Evolutionary conservation across 148 eudicot genomes (phyloP).

Genomic region (Pouteria glomerata): DNA sequence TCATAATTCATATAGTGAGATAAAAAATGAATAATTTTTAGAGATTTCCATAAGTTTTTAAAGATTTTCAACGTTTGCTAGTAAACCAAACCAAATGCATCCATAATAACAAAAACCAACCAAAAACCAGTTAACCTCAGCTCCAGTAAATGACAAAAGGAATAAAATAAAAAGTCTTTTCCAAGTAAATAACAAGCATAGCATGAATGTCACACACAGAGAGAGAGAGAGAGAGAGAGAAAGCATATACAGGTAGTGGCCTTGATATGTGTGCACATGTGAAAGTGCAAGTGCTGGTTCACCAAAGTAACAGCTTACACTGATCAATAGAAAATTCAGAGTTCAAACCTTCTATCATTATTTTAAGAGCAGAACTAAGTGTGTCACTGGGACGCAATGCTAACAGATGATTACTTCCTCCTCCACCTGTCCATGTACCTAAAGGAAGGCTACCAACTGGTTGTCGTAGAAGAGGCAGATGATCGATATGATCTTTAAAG

Average conservation of each 20-base stretch:
- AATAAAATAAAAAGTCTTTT: neutral
- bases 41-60: too few species aligned
- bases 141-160: neutral
- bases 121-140: neutral
- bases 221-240: neutral
- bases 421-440: constrained; percentile 35
- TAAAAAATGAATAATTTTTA: too few species aligned
- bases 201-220: neutral
- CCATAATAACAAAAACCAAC: neutral
- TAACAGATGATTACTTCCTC: constrained; percentile 22
- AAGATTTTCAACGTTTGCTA: too few species aligned
- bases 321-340: neutral
- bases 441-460: constrained; percentile 32
- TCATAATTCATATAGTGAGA: too few species aligned
- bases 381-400: constrained; percentile 27
- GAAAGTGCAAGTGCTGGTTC: neutral
- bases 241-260: neutral
- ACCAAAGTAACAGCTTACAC: neutral
- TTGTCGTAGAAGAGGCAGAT: constrained; percentile 34
- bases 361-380: constrained; percentile 31
- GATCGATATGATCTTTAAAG: constrained; percentile 15
- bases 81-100: too few species aligned
- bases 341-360: constrained; percentile 27
- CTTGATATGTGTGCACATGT: neutral
- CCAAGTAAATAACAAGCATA: neutral